Evolutionary conservation across 1,284 basidiomycete species (phyloP), one percentile per base, ranked within the genome.

Genomic region (Ganoderma sinense): DNA sequence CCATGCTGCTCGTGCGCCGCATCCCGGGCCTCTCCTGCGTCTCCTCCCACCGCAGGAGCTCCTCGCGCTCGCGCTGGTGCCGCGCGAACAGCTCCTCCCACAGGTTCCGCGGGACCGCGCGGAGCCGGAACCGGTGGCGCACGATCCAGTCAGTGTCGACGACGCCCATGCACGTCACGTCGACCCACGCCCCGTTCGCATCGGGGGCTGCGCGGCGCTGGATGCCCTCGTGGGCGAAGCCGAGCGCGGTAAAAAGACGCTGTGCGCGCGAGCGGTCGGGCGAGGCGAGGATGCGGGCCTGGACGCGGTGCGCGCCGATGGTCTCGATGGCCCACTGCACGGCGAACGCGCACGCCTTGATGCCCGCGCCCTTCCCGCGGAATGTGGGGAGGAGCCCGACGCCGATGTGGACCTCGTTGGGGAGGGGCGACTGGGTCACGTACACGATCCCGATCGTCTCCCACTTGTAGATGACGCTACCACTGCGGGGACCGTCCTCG

Each of bases 21-120:
- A 77, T n/a, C 53, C 39, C 75, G 7, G 74, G 11, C 16, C 36
- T 41, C 23, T 56, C 40, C 31, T 55, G 62, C 45, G 71, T 67
- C 67, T 76, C 79, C 60, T 91, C 88, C 85, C 87, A 86, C 16
- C 75, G 79, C 55, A 90, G 69, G 36, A 91, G 78, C 67, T 88
- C 86, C 70, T 90, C 86, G 53, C 85, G 82, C 78, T 92, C 91
- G 60, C 80, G 79, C 68, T 87, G 82, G 74, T 92, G 91, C 43
- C 91, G 82, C 33, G 75, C 73, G 64, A 92, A 82, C 68, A 92
- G 81, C 75, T 89, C 89, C 67, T 91, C 90, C 91, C 91, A 92
- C 10, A 87, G 74, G 1, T 83, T 83, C 41, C 77, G 74, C 2
- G 84, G 81, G 0, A 75, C 69, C 23, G 48, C 62, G 26, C 45